Base-by-base conservation (phyloP, 371 early-diverging fungal genomes). In the Mucor velutinosus region DNA sequence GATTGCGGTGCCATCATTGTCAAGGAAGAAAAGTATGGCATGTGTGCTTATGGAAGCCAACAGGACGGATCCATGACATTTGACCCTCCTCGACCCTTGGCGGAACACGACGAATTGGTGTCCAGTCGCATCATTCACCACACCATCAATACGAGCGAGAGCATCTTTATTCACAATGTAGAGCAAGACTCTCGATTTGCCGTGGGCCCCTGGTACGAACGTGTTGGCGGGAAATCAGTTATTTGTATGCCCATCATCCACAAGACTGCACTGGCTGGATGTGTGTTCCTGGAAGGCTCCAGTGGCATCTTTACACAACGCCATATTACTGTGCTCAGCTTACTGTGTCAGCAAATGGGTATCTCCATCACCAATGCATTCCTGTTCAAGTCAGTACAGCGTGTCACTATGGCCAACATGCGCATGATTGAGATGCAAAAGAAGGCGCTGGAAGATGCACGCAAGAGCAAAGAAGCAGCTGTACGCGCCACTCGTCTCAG, bases 301-400 rank as follows among this genome's bases (percentile, higher is more conserved):
- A 75, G 72, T n/a, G 80, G 87, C 19, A 83, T 84, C 7, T 86
- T 87, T 60, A 85, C 87, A 0, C 86, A 84, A 64, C 76, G 84
- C 30, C 76, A 86, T 61, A 74, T 87, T 68, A 75, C 82, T 4
- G 87, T 87, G 1, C 73, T 87, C 65, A 87, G 84, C 35, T 58
- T 87, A 3, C 45, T 87, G 8, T 86, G 86, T 39, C 87, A 87
- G 33, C 87, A 87, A 59, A 76, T 87, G 70, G 87, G 87, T 19
- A 87, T 87, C 32, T 87, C 87, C 1, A 84, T 85, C 35, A 79
- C 86, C 21, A 87, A 87, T 33, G 87, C 87, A 0, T 67, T 85
- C 30, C 57, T 87, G 21, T 87, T 86, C 70, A 78, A 78, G 25
- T 81, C 81, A 4, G 73, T 76, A 0, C 81, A 81, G 57, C 74